Base-by-base conservation (phyloP, 768 basidiomycete species). In the Terana coerulea region DNA sequence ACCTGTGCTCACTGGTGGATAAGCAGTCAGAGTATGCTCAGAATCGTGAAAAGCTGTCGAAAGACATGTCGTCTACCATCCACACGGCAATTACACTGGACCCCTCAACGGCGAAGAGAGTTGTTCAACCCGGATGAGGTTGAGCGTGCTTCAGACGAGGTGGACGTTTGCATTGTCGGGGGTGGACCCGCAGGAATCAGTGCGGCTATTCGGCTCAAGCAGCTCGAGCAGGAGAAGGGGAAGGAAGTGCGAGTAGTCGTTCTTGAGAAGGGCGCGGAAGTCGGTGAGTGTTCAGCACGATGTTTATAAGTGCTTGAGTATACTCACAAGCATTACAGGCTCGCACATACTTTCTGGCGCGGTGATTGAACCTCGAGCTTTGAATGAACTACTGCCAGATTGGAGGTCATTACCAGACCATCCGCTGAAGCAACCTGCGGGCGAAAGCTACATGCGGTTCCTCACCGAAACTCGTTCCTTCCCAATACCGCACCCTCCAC, bases 131-230 rank as follows among this genome's bases (percentile, higher is more conserved):
- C 84, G 0, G 67, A 68, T 14, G 69, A 66, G n/a, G 75, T 93
- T 15, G 90, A 97, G 56, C 80, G 94, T 11, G 82, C 83, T n/a
- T 79, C 84, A 36, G 97, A 98, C 62, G 82, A 92, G 37, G 94
- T 95, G 30, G 95, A 99, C 61, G 94, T 98, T 30, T 95, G 93
- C 67, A 98, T 99, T 63, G 94, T 97, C 50, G 95, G 95, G 9
- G 95, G 80, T 2, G 97, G 95, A 2, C 97, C 97, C 0, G 95
- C 97, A 0, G 95, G 97, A 5, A 78, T 99, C 54, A 87, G 86
- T 56, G 94, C 95, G n/a, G 95, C 94, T 4, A 98, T 98, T 54
- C 80, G 93, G 5, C 72, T 99, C 47, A 98, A 95, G 71, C 95
- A 98, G 69, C 81, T 97, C 22, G 91, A 93, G 62, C 69, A 78